Evolutionary conservation across 2,329 filamentous ascomycete species (phyloP).

Genomic region (Neofusicoccum sp.): DNA sequence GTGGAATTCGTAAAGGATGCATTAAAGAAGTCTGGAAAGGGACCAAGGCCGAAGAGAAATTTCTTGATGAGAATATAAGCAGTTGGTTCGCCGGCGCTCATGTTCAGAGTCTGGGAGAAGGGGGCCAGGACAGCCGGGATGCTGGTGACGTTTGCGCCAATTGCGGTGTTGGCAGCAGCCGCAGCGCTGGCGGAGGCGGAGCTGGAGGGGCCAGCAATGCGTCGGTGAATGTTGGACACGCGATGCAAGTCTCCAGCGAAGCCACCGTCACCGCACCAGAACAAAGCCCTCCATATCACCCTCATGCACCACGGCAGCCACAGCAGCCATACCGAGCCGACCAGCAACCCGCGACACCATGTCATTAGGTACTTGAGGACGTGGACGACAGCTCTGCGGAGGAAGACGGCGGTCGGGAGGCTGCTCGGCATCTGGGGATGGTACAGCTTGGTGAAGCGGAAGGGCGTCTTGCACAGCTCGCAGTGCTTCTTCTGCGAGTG

Average conservation of each 20-base stretch:
- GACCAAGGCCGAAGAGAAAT: constrained; percentile 38
- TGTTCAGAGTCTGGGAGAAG: constrained; percentile 45
- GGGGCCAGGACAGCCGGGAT: constrained; percentile 38
- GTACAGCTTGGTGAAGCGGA: constrained; percentile 97
- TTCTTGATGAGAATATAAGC: constrained; percentile 51
- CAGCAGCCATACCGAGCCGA: constrained; percentile 84
- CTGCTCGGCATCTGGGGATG: constrained; percentile 87
- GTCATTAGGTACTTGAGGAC: constrained; percentile 70
- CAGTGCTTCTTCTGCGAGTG: constrained; percentile 99
- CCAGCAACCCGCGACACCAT: constrained; percentile 77
- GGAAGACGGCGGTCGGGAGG: constrained; percentile 78
- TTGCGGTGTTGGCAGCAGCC: constrained; percentile 28
- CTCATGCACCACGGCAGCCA: constrained; percentile 90
- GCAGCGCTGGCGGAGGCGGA: constrained; percentile 26
- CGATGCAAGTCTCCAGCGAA: constrained; percentile 54
- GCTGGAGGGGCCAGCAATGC: constrained; percentile 19
- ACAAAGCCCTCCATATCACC: constrained; percentile 87
- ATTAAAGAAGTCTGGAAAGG: constrained; percentile 33
- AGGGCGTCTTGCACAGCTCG: constrained; percentile 97
- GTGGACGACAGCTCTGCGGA: constrained; percentile 76
- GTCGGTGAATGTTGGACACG: constrained; percentile 27
- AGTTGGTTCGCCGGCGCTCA: constrained; percentile 47
- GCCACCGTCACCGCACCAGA: constrained; percentile 87
- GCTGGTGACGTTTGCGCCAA: constrained; percentile 20
- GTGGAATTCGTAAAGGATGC: constrained; percentile 32